Conservation (phyloP, 2,329 filamentous ascomycete genomes). For the Trichoderma arundinaceum region DNA sequence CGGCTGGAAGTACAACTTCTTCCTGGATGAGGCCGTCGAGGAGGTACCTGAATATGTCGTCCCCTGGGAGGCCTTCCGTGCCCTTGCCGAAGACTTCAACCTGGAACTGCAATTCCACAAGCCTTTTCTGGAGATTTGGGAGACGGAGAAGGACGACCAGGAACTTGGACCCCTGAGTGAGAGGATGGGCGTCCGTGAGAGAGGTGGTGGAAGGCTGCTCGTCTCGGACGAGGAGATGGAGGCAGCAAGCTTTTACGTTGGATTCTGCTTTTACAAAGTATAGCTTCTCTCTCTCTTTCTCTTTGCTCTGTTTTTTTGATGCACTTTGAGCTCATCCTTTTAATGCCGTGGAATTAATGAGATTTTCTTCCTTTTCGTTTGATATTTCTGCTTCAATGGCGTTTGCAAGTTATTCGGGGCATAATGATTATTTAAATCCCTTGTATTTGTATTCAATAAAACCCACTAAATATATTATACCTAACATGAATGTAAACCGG, state of each 20-base stretch:
- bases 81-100: slow-evolving; percentile 94
- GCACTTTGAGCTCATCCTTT: background rate
- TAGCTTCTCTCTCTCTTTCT: slow-evolving; percentile 46
- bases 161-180: slow-evolving; percentile 85
- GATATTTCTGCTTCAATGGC: background rate
- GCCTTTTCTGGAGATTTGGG: slow-evolving; percentile 88
- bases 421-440: background rate
- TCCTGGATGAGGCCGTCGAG: slow-evolving; percentile 93
- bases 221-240: slow-evolving; percentile 90
- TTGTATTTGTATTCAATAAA: slow-evolving; percentile 10
- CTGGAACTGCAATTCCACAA: slow-evolving; percentile 94
- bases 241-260: slow-evolving; percentile 88
- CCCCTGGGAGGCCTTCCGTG: slow-evolving; percentile 96
- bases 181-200: slow-evolving; percentile 89
- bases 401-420: background rate
- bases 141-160: slow-evolving; percentile 83
- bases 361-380: background rate
- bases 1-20: slow-evolving; percentile 98
- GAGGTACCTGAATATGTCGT: slow-evolving; percentile 97
- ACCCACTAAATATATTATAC: slow-evolving; percentile 1
- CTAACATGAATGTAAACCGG: slow-evolving; percentile 19
- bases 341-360: slow-evolving; percentile 3
- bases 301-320: background rate
- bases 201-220: slow-evolving; percentile 67
- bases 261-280: slow-evolving; percentile 97